Conservation (phyloP, 257 asterid species). For the Nicotiana paniculata region DNA sequence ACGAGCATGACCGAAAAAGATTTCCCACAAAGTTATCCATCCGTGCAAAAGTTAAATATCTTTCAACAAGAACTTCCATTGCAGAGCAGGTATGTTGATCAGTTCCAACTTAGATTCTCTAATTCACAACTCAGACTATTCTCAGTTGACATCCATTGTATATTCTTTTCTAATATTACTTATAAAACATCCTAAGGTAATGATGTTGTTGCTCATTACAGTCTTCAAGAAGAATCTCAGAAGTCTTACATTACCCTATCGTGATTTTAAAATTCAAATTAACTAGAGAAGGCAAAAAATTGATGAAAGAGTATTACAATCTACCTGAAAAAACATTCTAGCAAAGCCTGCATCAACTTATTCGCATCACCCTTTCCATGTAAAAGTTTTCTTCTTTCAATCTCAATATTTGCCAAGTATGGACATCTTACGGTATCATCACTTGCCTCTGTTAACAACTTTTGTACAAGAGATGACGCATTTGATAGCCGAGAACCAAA, state of each 20-base stretch:
- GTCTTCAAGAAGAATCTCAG: not conserved
- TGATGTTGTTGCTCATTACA: not conserved
- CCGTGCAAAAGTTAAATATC: not conserved
- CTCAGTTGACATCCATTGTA: not conserved
- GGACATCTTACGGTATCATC: constrained; percentile 64
- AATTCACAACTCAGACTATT: constrained; percentile 2
- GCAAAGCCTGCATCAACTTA: constrained; percentile 52
- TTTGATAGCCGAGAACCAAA: constrained; percentile 60
- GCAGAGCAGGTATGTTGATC: not conserved
- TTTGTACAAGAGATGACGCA: constrained; percentile 56
- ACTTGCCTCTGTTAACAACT: constrained; percentile 38
- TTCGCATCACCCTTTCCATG: constrained; percentile 57
- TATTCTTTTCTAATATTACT: not conserved
- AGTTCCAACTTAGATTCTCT: not conserved
- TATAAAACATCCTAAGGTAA: not conserved
- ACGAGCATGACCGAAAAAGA: not conserved
- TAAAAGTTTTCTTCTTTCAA: constrained; percentile 68
- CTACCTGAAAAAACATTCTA: constrained; percentile 69
- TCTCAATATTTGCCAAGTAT: constrained; percentile 73
- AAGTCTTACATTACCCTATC: not conserved
- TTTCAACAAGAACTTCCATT: not conserved
- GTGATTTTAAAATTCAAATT: not conserved
- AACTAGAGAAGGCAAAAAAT: not conserved
- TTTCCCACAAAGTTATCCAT: not conserved
- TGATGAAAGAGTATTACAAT: not conserved